Percentiles rank a stretch among this genome's conserved stretches.
Evolutionary conservation across 768 basidiomycete genomes (phyloP).

Genomic region (Pluteus cervinus): DNA sequence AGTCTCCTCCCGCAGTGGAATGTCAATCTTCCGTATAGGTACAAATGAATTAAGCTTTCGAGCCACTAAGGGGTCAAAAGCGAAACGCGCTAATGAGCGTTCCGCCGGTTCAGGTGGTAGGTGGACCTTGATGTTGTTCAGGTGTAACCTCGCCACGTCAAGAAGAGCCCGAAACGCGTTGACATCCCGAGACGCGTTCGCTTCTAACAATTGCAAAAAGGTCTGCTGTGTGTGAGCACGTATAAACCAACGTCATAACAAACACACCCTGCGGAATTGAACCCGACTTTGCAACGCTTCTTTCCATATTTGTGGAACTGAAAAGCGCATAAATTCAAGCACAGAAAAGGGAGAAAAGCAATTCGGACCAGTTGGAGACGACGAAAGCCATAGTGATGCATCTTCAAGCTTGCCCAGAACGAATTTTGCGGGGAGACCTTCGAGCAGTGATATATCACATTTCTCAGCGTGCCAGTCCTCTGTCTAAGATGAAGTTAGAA

Average conservation of each 20-base stretch:
- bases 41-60: constrained; percentile 63
- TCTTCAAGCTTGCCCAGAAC: constrained; percentile 52
- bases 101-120: constrained; percentile 30
- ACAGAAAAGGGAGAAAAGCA: constrained; percentile 1
- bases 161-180: constrained; percentile 32
- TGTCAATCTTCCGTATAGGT: constrained; percentile 55
- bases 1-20: constrained; percentile 40
- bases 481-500: constrained; percentile 35
- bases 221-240: constrained; percentile 22
- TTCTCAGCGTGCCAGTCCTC: constrained; percentile 93
- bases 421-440: constrained; percentile 50
- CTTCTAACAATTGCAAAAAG: constrained; percentile 44
- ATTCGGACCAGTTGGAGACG: constrained; percentile 34
- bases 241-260: background rate
- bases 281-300: constrained; percentile 48
- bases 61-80: constrained; percentile 63
- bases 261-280: constrained; percentile 49
- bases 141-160: constrained; percentile 30
- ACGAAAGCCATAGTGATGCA: constrained; percentile 55
- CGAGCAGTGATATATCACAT: constrained; percentile 71
- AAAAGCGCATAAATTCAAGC: constrained; percentile 1
- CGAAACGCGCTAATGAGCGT: constrained; percentile 42
- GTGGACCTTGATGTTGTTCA: constrained; percentile 32
- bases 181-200: constrained; percentile 31
- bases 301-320: constrained; percentile 45